Evolutionary conservation across 495 filamentous ascomycete genomes (phyloP).

Genomic region (Glonium stellatum): DNA sequence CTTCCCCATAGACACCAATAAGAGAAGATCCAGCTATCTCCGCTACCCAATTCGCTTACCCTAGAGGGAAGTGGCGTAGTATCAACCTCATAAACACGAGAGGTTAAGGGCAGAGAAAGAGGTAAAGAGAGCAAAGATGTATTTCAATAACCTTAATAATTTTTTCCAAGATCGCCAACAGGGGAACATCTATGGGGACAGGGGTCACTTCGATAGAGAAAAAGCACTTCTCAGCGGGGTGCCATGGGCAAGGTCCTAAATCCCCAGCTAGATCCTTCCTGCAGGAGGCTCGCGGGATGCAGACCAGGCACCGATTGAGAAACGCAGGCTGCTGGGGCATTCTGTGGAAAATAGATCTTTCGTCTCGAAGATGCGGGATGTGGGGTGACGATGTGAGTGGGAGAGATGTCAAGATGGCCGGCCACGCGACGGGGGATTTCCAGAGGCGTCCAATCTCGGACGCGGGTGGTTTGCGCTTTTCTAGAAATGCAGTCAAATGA

Average conservation of each 20-base stretch:
- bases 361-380: slow-evolving; percentile 10
- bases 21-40: not conserved
- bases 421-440: not conserved
- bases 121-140: not conserved
- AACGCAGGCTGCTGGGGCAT: slow-evolving; percentile 1
- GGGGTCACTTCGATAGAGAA: not conserved
- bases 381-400: slow-evolving; percentile 5
- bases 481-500: not conserved
- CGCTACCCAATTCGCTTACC: not conserved
- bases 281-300: not conserved
- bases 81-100: not conserved
- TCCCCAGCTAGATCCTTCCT: not conserved
- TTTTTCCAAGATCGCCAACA: not conserved
- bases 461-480: not conserved
- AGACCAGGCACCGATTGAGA: not conserved
- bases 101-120: not conserved
- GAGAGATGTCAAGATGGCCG: not conserved
- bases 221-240: not conserved
- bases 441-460: not conserved
- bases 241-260: not conserved
- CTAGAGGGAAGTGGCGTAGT: not conserved
- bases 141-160: not conserved
- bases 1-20: not conserved
- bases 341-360: not conserved
- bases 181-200: not conserved